Evolutionary conservation across 1,139 yeast species (phyloP).

Genomic region (Casaregolazyma lundiana): DNA sequence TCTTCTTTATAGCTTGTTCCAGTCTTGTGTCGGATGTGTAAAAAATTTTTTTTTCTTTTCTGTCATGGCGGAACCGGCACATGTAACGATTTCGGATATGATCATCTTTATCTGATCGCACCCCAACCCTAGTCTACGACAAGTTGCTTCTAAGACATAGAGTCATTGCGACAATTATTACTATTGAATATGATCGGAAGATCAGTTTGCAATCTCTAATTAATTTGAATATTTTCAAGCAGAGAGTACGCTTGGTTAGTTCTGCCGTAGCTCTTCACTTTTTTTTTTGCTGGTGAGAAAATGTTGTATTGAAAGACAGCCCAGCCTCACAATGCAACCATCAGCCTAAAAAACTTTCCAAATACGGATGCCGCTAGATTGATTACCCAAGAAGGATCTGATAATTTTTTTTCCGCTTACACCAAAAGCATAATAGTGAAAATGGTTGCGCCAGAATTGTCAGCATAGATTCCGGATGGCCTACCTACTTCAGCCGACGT

Average conservation of each 20-base stretch:
- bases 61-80: neutral
- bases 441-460: too few relatives aligned
- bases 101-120: neutral
- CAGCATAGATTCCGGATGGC: too few relatives aligned
- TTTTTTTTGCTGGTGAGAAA: too few relatives aligned
- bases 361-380: neutral
- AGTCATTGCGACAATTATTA: too few relatives aligned
- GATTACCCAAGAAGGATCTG: neutral
- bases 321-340: neutral
- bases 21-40: neutral
- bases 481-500: neutral
- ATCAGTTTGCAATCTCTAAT: too few relatives aligned
- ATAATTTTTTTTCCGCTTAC: neutral
- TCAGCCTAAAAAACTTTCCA: neutral
- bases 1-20: neutral
- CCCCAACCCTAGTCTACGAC: neutral
- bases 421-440: too few relatives aligned
- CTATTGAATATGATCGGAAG: too few relatives aligned
- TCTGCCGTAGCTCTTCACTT: too few relatives aligned
- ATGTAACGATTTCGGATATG: neutral
- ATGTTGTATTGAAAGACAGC: too few relatives aligned
- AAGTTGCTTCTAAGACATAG: too few relatives aligned
- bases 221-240: too few relatives aligned
- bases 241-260: too few relatives aligned
- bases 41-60: neutral